phyloP scores from a whole-genome alignment of 345 rosid genomes.

The Trapa bicornis region DNA sequence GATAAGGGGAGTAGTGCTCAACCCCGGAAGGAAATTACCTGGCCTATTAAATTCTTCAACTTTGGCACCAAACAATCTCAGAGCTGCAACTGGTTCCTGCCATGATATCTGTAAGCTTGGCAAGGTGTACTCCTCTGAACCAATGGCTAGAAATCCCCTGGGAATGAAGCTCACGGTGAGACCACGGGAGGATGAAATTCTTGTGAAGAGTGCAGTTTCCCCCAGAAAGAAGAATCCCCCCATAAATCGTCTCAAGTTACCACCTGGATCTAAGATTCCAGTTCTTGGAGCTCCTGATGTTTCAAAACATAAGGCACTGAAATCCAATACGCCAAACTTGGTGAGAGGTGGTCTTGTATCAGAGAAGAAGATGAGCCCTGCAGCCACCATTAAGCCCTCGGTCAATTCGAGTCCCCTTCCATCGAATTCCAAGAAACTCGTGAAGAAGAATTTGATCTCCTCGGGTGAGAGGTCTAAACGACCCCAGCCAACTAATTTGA shows the following conservation, averaged over 20 bases:
- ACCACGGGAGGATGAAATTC: constrained; percentile 21
- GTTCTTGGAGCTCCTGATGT: constrained; percentile 14
- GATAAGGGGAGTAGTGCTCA: constrained; percentile 15
- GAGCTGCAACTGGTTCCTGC: constrained; percentile 69
- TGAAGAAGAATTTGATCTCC: not conserved
- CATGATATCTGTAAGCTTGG: constrained; percentile 83
- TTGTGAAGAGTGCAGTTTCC: constrained; percentile 17
- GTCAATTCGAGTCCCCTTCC: not conserved
- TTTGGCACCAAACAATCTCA: constrained; percentile 39
- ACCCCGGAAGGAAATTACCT: constrained; percentile 29
- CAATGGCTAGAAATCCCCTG: constrained; percentile 27
- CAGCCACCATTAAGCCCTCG: not conserved
- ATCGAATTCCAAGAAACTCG: not conserved
- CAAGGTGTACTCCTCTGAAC: constrained; percentile 32
- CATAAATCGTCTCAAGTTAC: constrained; percentile 14
- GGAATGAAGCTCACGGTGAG: constrained; percentile 24
- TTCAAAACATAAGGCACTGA: constrained; percentile 19
- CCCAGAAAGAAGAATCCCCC: constrained; percentile 20
- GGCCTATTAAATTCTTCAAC: constrained; percentile 15
- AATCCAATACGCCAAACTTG: constrained; percentile 4
- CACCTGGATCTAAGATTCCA: constrained; percentile 8
- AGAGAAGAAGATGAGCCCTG: not conserved
- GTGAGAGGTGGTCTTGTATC: not conserved
- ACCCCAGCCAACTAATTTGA: constrained; percentile 12
- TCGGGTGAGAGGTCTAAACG: not conserved